A percentile compares a stretch with the other conserved stretches of the same genome.
Evolutionary conservation across 768 basidiomycete genomes (phyloP).

Genomic region (Clavaria fumosa): DNA sequence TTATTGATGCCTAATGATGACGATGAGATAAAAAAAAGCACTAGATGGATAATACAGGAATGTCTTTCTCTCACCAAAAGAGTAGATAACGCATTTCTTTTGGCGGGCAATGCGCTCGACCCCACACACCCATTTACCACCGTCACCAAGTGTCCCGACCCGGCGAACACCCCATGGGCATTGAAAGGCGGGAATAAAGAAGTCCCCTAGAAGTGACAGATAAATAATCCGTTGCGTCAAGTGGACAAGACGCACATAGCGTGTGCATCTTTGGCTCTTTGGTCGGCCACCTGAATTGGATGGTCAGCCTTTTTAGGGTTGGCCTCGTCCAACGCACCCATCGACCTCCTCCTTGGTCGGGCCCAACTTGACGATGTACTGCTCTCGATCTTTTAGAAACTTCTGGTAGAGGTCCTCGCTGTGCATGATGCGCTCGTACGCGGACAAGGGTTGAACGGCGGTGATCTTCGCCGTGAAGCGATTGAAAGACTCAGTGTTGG

Average conservation of each 20-base stretch:
- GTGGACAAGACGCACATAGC: conserved; percentile 33
- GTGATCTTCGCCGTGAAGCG: background rate
- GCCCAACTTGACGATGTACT: conserved; percentile 39
- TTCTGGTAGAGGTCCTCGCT: conserved; percentile 30
- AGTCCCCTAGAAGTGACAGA: conserved; percentile 29
- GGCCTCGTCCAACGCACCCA: conserved; percentile 22
- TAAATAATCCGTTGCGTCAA: background rate
- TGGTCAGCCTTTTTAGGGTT: background rate
- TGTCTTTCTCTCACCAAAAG: conserved; percentile 31
- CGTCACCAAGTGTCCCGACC: conserved; percentile 43
- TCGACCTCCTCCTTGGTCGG: conserved; percentile 31
- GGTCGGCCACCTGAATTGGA: conserved; percentile 33
- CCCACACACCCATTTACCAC: conserved; percentile 61
- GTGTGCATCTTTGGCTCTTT: conserved; percentile 40
- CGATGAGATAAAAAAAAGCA: background rate
- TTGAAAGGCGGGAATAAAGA: conserved; percentile 35
- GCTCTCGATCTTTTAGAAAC: conserved; percentile 25
- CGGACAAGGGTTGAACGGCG: background rate
- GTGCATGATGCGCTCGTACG: background rate
- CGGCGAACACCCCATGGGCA: conserved; percentile 36
- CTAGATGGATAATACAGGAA: conserved; percentile 13
- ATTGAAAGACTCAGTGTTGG: background rate
- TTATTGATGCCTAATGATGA: conserved; percentile 29
- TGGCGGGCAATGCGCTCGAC: conserved; percentile 38
- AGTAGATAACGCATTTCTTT: conserved; percentile 43